Percentiles rank a stretch among this genome's conserved stretches.
Conservation (phyloP, 352 stramenopile species). For the Phytopythium cucurbitacearum region DNA sequence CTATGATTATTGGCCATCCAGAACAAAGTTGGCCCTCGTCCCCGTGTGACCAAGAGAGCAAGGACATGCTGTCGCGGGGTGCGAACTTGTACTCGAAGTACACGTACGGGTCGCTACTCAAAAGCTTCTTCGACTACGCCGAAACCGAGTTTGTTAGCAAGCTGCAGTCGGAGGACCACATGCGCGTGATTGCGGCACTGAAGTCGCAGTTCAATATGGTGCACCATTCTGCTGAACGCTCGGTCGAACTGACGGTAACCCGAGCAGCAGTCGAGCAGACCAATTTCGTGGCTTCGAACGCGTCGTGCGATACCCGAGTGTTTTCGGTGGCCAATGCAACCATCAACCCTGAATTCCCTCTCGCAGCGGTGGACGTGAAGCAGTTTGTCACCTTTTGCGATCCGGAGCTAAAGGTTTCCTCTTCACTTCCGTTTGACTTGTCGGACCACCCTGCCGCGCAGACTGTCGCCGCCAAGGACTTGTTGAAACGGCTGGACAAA, state of each 20-base stretch:
- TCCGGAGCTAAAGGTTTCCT: conserved; percentile 38
- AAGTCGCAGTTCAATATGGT: conserved; percentile 64
- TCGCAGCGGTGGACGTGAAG: conserved; percentile 64
- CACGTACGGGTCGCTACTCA: conserved; percentile 72
- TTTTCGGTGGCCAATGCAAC: conserved; percentile 22
- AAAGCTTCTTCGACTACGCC: conserved; percentile 79
- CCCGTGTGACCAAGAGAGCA: conserved; percentile 65
- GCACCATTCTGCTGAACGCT: background rate
- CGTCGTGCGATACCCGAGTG: conserved; percentile 60
- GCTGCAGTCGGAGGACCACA: conserved; percentile 48
- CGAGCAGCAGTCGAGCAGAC: conserved; percentile 4
- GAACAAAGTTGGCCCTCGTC: conserved; percentile 48
- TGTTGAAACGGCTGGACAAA: conserved; percentile 89
- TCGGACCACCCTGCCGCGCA: conserved; percentile 83
- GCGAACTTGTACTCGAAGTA: conserved; percentile 82
- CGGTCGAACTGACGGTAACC: conserved; percentile 8
- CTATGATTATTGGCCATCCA: conserved; percentile 60
- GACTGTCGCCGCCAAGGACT: conserved; percentile 92
- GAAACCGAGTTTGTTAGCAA: conserved; percentile 63
- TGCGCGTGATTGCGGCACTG: conserved; percentile 43
- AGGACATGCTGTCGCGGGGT: conserved; percentile 61
- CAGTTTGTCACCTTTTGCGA: conserved; percentile 75
- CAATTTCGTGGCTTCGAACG: conserved; percentile 68
- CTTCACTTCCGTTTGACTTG: conserved; percentile 91
- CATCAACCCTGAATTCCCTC: conserved; percentile 73